Percentiles rank a stretch among this genome's conserved stretches.
Evolutionary conservation across 129 eudicot genomes (phyloP).

Genomic region (Cynara cardunculus): DNA sequence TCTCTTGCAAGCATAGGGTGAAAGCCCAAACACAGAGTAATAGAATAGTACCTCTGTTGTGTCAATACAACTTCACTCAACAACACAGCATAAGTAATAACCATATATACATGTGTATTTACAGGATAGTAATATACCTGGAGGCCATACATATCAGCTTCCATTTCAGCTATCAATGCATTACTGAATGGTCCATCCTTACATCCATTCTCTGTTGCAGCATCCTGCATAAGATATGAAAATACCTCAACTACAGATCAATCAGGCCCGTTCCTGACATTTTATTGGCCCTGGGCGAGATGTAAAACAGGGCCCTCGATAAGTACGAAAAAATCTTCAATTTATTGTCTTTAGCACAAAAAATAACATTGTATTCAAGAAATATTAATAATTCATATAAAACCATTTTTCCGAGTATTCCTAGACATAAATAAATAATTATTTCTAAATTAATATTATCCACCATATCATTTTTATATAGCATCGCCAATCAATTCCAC

Average conservation of each 20-base stretch:
- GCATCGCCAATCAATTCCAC: no score
- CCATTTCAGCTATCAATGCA: conserved; percentile 86
- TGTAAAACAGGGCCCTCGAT: no score
- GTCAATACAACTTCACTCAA: background rate
- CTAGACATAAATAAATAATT: no score
- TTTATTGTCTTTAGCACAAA: no score
- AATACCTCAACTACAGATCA: conserved; percentile 12
- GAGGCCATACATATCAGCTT: conserved; percentile 73
- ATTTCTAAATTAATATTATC: no score
- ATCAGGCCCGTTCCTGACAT: no score
- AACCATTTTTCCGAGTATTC: no score
- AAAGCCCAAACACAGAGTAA: background rate
- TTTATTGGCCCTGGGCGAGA: no score
- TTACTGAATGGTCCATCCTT: conserved; percentile 50
- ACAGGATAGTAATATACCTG: conserved; percentile 43
- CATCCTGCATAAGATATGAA: conserved; percentile 45
- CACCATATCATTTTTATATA: no score
- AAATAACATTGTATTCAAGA: no score
- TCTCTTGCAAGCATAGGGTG: background rate
- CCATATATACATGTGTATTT: background rate
- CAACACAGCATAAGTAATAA: background rate
- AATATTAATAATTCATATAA: no score
- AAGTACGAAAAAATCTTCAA: no score
- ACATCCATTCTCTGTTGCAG: conserved; percentile 28
- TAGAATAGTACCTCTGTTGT: background rate